Evolutionary conservation across 108 stramenopile species (phyloP).

Genomic region (Nitzschia sp.): DNA sequence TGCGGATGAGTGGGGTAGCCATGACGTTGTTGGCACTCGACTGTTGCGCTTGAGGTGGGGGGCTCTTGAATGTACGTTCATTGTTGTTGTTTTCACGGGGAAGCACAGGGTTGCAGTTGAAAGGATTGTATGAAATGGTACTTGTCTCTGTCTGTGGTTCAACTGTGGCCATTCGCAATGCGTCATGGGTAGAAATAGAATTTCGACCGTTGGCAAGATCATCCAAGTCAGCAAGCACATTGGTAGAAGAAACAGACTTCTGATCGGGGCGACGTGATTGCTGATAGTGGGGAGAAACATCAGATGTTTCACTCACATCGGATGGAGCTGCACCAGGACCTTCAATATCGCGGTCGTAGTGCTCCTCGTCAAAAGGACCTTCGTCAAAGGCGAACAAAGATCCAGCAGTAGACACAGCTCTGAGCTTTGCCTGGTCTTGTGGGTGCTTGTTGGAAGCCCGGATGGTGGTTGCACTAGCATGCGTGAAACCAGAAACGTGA

Average conservation of each 20-base stretch:
- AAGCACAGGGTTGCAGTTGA: constrained; percentile 16
- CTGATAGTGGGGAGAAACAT: not conserved
- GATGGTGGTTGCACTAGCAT: constrained; percentile 28
- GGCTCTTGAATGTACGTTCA: not conserved
- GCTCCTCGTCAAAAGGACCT: constrained; percentile 12
- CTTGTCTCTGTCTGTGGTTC: not conserved
- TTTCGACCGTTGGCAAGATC: constrained; percentile 10
- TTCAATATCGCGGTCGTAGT: not conserved
- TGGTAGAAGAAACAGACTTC: constrained; percentile 1
- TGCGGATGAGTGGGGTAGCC: not conserved
- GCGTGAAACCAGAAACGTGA: constrained; percentile 21
- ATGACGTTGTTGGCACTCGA: not conserved
- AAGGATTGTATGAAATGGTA: constrained; percentile 7
- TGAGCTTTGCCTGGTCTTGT: not conserved
- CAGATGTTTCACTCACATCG: constrained; percentile 6
- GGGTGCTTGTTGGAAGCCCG: constrained; percentile 20
- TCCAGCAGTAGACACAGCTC: not conserved
- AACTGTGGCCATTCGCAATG: constrained; percentile 11
- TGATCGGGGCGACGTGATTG: not conserved
- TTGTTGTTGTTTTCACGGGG: not conserved
- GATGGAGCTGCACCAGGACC: not conserved
- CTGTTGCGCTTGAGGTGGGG: not conserved
- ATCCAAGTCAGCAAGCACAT: constrained; percentile 30
- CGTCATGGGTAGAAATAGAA: constrained; percentile 8
- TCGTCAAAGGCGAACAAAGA: constrained; percentile 39